Base-by-base conservation (phyloP, 352 stramenopile species). In the Phytophthora parvispora region DNA sequence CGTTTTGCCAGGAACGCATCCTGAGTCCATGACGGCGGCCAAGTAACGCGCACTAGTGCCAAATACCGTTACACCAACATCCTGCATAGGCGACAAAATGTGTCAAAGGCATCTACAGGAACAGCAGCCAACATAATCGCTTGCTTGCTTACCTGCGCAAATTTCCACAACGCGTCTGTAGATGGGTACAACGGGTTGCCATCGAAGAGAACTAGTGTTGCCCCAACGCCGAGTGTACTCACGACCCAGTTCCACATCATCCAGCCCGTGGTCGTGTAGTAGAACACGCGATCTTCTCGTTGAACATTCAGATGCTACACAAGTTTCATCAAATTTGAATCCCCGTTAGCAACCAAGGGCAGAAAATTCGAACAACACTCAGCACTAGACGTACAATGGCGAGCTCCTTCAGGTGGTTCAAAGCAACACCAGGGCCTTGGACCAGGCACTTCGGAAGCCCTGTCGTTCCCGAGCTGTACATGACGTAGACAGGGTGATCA, bases 221-320 rank as follows among this genome's bases (percentile, higher is more conserved):
- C 84, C 28, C 87, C 86, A 60, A 88, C 74, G 18, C 85, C 81
- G 12, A 97, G 81, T 6, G 68, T 82, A 43, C 84, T 92, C 31
- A 92, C 83, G 54, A 94, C 72, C 89, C 89, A 97, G 60, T 96
- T 95, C 89, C 89, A 96, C 89, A 96, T 96, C 89, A 96, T 96
- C 88, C 86, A 93, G 5, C 82, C 87, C 3, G 87, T 95, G 4
- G 87, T 95, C 49, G 85, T 93, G 68, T 93, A 93, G 63, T 93
- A 95, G 42, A 95, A 93, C 22, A 92, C 84, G n/a, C 77, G 79
- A 68, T 93, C 87, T 9, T 85, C 25, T 9, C 82, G 80, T 24
- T 62, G 69, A 22, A 95, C 71, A 65, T 95, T 92, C 13, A 91
- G 54, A 60, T 95, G 87, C 78, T 91, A 54, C 7, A 48, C 52